Evolutionary conservation across 345 rosid species (phyloP).

Genomic region (Laguncularia racemosa): DNA sequence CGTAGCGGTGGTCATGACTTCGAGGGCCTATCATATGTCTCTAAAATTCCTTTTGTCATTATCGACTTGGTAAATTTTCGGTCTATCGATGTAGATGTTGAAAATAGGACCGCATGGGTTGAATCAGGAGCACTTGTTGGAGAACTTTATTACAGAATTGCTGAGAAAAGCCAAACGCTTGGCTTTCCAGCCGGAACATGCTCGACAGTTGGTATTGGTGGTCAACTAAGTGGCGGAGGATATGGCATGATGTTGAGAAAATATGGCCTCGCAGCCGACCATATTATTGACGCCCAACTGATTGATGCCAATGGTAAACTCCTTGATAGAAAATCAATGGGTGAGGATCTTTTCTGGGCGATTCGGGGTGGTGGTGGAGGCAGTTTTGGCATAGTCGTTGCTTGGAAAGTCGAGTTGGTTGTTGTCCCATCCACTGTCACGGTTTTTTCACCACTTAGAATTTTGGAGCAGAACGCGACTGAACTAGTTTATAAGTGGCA

Average conservation of each 20-base stretch:
- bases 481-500: slow-evolving; percentile 8
- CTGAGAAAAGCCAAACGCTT: slow-evolving; percentile 1
- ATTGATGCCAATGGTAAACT: too few relatives aligned
- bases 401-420: slow-evolving; percentile 6
- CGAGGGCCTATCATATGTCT: slow-evolving; percentile 3
- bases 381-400: slow-evolving; percentile 8
- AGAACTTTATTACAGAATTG: slow-evolving; percentile 10
- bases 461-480: slow-evolving; percentile 4
- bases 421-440: slow-evolving; percentile 1
- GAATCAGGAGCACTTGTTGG: slow-evolving; percentile 4
- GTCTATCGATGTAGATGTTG: not conserved
- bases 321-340: too few relatives aligned
- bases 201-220: not conserved
- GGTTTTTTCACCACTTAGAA: not conserved
- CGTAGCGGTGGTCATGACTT: slow-evolving; percentile 4
- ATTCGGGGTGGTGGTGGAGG: slow-evolving; percentile 5
- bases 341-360: slow-evolving; percentile 4
- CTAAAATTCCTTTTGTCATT: not conserved
- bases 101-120: slow-evolving; percentile 2
- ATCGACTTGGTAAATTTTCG: slow-evolving; percentile 6
- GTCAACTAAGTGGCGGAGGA: not conserved
- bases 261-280: too few relatives aligned
- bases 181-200: slow-evolving; percentile 2
- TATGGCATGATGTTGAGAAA: too few relatives aligned
- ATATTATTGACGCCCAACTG: too few relatives aligned